Evolutionary conservation across 2,329 filamentous ascomycete genomes (phyloP), one percentile per base, ranked within the genome.

Genomic region (Polychaeton citri): DNA sequence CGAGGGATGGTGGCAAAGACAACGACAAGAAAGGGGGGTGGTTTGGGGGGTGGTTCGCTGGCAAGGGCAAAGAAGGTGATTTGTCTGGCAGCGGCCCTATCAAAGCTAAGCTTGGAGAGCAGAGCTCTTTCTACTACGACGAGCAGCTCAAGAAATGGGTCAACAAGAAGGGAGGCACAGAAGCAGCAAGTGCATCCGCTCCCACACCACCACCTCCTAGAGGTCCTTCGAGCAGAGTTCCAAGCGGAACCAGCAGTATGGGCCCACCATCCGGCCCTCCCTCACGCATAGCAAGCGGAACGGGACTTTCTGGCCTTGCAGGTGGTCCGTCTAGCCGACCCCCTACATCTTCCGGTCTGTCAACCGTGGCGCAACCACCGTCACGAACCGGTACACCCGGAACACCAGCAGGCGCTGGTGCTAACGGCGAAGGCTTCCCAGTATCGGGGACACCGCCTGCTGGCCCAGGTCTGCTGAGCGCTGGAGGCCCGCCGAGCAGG

Each of bases 91-190:
- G 61, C 3, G 63, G 61, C n/a, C 75, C 87, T n/a, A 83, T 95
- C 57, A 77, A 75, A 48, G 90, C 92, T 43, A 98, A 98, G 53
- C 72, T 98, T 6, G 92, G 88, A 42, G 92, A 98, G 59, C 76
- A 90, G 53, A 94, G 76, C 58, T 85, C 78, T 32, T 95, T 98
- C 59, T 80, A 88, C 47, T 98, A 90, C 52, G 90, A 98, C 53
- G 81, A 86, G 2, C 83, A 95, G n/a, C 72, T 94, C 35, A 92
- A 93, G 66, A 86, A 90, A 56, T 98, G 92, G 92, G 71, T 98
- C 56, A 96, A 98, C 66, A 95, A 95, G 67, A 95, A 94, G 56
- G 79, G 79, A 9, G 65, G 64, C 10, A 71, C 74, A 6, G 78
- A 81, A 6, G 64, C 70, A 18, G 64, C 72, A 3, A 71, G 75